Base-by-base conservation (phyloP, 176 grass and related monocot species). In the Phoenix roebelenii region DNA sequence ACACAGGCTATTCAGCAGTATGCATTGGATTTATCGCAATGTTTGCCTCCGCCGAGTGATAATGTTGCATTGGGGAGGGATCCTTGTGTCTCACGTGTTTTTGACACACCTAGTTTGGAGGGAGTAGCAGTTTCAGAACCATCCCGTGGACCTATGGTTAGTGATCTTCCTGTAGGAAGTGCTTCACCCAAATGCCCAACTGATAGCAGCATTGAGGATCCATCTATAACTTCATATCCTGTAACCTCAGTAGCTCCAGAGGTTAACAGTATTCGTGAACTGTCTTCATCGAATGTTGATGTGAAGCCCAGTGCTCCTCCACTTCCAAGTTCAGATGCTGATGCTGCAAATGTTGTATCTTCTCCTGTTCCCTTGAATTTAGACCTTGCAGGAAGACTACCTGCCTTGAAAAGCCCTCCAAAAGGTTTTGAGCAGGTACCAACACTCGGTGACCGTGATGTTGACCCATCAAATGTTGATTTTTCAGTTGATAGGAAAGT, bases 1-100 rank as follows among this genome's bases (percentile, higher is more conserved):
- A 97, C 92, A 64, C 82, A 91, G 87, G 92, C 92, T 57, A 91
- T 97, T 59, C 92, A 97, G 58, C 92, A 91, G 50, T 97, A 97
- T 54, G 84, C 87, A 16, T 72, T 97, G 77, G 92, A 91, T 58
- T 75, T 97, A 55, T 66, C 81, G 26, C 87, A 89, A 48, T 97
- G 92, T 73, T 59, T 88, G 76, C 92, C 87, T 57, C 87, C 86
- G 23, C 52, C 65, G 61, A 63, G 60, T 59, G 68, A 70, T 70
- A 74, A 70, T 59, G 35, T 55, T 25, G 78, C 72, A 25, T 25
- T 74, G 65, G 80, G 58, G 50, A 87, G 73, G 69, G 92, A 88
- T 65, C 59, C 66, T 48, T 69, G 70, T 75, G 58, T 77, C 53
- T 85, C 80, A 51, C 71, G 70, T 71, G 18, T 59, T 44, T 75